Conservation (phyloP, 257 asterid genomes). For the Paraleonurus japonicus region DNA sequence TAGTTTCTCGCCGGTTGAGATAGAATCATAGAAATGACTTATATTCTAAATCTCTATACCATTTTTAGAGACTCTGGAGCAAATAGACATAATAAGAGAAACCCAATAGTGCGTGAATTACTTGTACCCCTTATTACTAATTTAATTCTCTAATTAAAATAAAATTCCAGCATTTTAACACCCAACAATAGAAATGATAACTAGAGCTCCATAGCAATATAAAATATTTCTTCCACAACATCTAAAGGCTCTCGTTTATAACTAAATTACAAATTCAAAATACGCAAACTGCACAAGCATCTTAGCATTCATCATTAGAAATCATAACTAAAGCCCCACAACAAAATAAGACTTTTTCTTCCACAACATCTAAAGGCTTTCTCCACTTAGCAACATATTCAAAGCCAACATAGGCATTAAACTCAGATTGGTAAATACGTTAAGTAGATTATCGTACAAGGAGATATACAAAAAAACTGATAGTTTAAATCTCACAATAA, state of each 20-base stretch:
- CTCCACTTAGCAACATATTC: not conserved
- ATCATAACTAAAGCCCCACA: not conserved
- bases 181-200: not conserved
- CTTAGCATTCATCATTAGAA: not conserved
- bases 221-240: not conserved
- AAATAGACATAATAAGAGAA: not conserved
- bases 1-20: not conserved
- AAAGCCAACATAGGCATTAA: not conserved
- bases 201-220: not conserved
- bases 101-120: not conserved
- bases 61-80: not conserved
- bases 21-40: not conserved
- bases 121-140: not conserved
- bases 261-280: not conserved
- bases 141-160: not conserved
- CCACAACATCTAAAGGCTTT: not conserved
- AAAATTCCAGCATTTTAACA: not conserved
- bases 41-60: not conserved
- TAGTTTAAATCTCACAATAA: conserved; percentile 17
- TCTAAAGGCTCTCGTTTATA: not conserved
- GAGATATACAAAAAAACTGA: not conserved
- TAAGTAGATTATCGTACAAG: too few relatives aligned
- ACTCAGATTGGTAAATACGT: not conserved
- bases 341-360: not conserved
- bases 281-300: not conserved